Evolutionary conservation across 345 rosid genomes (phyloP), one percentile per base, ranked within the genome.

Genomic region (Hirschfeldia incana): DNA sequence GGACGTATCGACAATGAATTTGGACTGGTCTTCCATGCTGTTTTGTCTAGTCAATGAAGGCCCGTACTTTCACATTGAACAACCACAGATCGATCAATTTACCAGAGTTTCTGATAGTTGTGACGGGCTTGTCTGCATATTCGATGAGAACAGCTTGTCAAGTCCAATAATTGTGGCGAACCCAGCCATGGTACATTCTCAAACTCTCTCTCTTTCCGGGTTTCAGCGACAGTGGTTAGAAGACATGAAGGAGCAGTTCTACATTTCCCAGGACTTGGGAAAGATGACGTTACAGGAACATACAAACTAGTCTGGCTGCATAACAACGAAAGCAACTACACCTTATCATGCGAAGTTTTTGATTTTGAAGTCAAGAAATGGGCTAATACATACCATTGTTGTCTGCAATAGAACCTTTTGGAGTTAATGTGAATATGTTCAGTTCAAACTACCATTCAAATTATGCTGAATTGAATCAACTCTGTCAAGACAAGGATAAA

Each of bases 381-480:
- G 49, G n/a, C n/a, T n/a, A 16, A 44, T 28, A 15, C 68, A 46
- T 46, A 33, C 44, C 26, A 28, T 26, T 70, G 32, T 70, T 77
- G 71, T 70, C 21, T 77, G 65, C 76, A 64, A 77, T 53, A 53
- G 58, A 70, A 77, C 9, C 70, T 51, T 36, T n/a, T 34, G 42
- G 9, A 51, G 70, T 68, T 60, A 42, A 69, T 59, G 62, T 21
- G 63, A 76, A 76, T 53, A 53, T 59, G 66, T 29, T 29, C 30
- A 33, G 6, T 76, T 60, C 36, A 30, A 58, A 15, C 32, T 62
- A 44, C 26, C 36, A 13, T 26, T 15, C 57, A 36, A 34, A 71
- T 28, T 42, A 11, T 42, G 49, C 10, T 3, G n/a, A n/a, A n/a
- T n/a, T n/a, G n/a, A n/a, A 11, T 42, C 49, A 42, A 37, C 49